These are phyloP conservation scores for Rhodotorula kratochvilovae DNA, from an alignment of 768 basidiomycete genomes.

Conservation along the genomic window DNA sequence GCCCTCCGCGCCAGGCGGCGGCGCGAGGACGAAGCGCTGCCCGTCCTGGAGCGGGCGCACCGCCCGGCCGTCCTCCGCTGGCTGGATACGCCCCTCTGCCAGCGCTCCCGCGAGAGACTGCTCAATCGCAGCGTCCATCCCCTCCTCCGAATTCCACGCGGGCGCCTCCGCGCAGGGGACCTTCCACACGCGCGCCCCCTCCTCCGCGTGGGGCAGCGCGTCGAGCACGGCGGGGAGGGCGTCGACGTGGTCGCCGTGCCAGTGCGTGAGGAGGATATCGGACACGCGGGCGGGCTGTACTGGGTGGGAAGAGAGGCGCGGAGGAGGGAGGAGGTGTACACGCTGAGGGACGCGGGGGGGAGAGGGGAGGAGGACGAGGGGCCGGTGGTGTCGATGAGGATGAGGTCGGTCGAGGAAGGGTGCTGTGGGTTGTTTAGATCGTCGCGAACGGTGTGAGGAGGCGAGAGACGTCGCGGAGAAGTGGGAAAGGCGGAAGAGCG, in stretches of 20 bases:
- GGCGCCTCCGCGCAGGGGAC: not conserved
- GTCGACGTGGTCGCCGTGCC: slow-evolving; percentile 78
- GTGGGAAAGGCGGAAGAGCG: slow-evolving; percentile 50
- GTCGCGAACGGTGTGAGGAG: too few relatives aligned
- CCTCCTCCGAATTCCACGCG: not conserved
- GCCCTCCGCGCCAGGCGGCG: not conserved
- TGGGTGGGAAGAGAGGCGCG: slow-evolving; percentile 28
- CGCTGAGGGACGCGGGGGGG: slow-evolving; percentile 14
- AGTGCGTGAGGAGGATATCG: slow-evolving; percentile 87
- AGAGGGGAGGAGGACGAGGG: slow-evolving; percentile 52
- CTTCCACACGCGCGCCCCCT: slow-evolving; percentile 14
- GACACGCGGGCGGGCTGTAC: slow-evolving; percentile 57
- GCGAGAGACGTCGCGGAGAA: too few relatives aligned
- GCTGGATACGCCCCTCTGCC: not conserved
- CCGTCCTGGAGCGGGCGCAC: not conserved
- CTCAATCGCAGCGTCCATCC: slow-evolving; percentile 8
- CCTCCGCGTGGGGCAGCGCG: slow-evolving; percentile 57
- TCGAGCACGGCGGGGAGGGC: slow-evolving; percentile 68
- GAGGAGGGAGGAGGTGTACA: slow-evolving; percentile 63
- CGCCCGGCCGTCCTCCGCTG: not conserved
- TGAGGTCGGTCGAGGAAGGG: slow-evolving; percentile 39
- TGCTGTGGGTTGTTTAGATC: too few relatives aligned
- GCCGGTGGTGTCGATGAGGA: slow-evolving; percentile 78
- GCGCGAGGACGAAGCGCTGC: not conserved
- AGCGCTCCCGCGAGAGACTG: not conserved